Percentiles rank a stretch among this genome's conserved stretches.
phyloP scores from a whole-genome alignment of 169 alveolate genomes.

The Plasmodium billcollinsi region DNA sequence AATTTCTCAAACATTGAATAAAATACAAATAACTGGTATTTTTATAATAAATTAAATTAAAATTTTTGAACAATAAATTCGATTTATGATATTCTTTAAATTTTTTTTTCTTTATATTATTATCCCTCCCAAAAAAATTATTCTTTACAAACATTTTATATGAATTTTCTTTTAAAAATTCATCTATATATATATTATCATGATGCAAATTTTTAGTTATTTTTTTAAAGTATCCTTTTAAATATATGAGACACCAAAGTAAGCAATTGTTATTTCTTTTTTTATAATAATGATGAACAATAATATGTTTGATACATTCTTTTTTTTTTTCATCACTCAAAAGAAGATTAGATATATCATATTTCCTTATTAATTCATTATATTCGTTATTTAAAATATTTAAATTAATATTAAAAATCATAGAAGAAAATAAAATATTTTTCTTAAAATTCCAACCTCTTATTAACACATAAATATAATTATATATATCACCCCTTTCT shows the following conservation, averaged over 20 bases:
- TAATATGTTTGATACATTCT: neutral
- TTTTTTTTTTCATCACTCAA: neutral
- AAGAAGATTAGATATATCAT: neutral
- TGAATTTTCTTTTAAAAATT: too few relatives aligned
- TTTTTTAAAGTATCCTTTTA: slow-evolving; percentile 23
- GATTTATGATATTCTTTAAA: neutral
- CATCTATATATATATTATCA: too few relatives aligned
- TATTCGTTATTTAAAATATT: slow-evolving; percentile 6
- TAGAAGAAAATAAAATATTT: slow-evolving; percentile 10
- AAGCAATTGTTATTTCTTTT: slow-evolving; percentile 29
- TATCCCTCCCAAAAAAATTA: too few relatives aligned
- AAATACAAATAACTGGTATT: slow-evolving; percentile 50
- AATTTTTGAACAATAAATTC: slow-evolving; percentile 12
- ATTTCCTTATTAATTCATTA: neutral
- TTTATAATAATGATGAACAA: neutral
- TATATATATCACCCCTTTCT: slow-evolving; percentile 36
- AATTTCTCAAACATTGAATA: slow-evolving; percentile 26
- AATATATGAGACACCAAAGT: slow-evolving; percentile 39
- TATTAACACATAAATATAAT: slow-evolving; percentile 34
- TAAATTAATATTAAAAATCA: slow-evolving; percentile 8
- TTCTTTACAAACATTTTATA: too few relatives aligned
- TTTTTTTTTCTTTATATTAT: neutral
- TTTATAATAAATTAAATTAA: slow-evolving; percentile 17
- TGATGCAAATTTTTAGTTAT: neutral
- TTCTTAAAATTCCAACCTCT: slow-evolving; percentile 33